These are phyloP conservation scores for Castanea crenata DNA, from an alignment of 306 rosid genomes.

Conservation along the genomic window DNA sequence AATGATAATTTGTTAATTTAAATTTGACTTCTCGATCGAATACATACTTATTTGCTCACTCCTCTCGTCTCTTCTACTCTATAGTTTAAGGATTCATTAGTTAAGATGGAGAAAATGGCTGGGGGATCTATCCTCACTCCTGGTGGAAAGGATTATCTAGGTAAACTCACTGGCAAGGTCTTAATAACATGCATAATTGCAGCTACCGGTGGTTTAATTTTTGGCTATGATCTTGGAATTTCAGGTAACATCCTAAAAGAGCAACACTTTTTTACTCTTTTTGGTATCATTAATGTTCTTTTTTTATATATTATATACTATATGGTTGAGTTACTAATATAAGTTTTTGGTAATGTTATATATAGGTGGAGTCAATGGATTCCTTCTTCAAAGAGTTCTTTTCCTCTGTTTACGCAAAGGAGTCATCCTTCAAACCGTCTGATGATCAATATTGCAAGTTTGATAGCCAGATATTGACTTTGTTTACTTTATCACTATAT, in stretches of 20 bases:
- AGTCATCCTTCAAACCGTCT: constrained; percentile 28
- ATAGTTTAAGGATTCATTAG: not conserved
- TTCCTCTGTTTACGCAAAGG: constrained; percentile 50
- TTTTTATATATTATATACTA: not conserved
- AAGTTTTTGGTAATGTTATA: not conserved
- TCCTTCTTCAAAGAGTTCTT: constrained; percentile 52
- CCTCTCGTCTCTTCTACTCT: too few relatives aligned
- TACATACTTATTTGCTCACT: too few relatives aligned
- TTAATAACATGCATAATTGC: constrained; percentile 51
- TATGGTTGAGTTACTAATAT: not conserved
- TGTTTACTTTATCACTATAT: constrained; percentile 79
- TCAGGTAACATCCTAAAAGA: constrained; percentile 48
- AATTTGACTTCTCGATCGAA: too few relatives aligned
- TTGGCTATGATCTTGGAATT: constrained; percentile 81
- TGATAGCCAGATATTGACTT: constrained; percentile 53
- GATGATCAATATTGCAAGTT: constrained; percentile 68
- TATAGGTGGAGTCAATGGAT: constrained; percentile 91
- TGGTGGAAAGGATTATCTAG: constrained; percentile 38
- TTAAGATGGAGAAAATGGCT: constrained; percentile 12
- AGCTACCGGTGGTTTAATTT: constrained; percentile 69
- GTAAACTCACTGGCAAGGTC: constrained; percentile 55
- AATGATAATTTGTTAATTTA: not conserved
- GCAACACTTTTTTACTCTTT: not conserved
- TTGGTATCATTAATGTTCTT: not conserved
- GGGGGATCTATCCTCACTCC: constrained; percentile 17